Percentiles rank a stretch among this genome's conserved stretches.
Evolutionary conservation across 768 basidiomycete species (phyloP).

Genomic region (Leccinellum rugosiceps): DNA sequence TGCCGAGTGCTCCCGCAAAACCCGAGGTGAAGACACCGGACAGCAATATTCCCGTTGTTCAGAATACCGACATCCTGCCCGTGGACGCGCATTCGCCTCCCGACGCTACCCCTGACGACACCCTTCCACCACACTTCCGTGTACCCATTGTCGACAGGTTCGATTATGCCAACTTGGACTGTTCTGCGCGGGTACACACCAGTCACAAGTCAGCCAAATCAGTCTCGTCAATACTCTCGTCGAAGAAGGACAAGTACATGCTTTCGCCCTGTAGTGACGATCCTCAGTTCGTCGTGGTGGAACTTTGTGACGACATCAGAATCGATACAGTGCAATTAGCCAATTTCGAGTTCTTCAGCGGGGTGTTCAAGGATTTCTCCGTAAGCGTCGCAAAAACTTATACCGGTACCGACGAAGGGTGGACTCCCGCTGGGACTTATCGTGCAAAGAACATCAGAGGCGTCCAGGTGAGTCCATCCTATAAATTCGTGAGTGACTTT

Average conservation of each 20-base stretch:
- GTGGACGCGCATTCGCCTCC: constrained; percentile 11
- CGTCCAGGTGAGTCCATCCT: constrained; percentile 63
- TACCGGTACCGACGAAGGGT: constrained; percentile 54
- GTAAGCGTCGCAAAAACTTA: constrained; percentile 87
- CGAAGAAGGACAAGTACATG: constrained; percentile 95
- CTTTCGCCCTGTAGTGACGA: constrained; percentile 76
- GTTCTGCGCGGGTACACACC: constrained; percentile 87
- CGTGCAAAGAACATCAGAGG: constrained; percentile 88
- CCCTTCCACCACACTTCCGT: constrained; percentile 57
- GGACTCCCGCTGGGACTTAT: constrained; percentile 75
- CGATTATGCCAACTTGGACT: constrained; percentile 92
- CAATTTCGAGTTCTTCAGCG: constrained; percentile 97
- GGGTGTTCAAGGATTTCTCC: constrained; percentile 89
- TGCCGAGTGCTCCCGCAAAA: constrained; percentile 24
- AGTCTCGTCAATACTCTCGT: constrained; percentile 76
- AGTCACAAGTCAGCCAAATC: constrained; percentile 82
- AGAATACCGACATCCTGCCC: constrained; percentile 2
- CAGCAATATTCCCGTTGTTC: background rate
- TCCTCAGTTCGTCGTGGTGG: constrained; percentile 82
- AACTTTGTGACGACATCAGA: constrained; percentile 95
- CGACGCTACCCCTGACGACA: constrained; percentile 16
- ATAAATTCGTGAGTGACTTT: background rate
- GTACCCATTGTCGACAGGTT: constrained; percentile 83
- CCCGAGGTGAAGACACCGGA: constrained; percentile 4
- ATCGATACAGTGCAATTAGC: constrained; percentile 96